Percentiles rank a stretch among this genome's conserved stretches.
Evolutionary conservation across 116 monocot species (phyloP).

Genomic region (Zostera marina): DNA sequence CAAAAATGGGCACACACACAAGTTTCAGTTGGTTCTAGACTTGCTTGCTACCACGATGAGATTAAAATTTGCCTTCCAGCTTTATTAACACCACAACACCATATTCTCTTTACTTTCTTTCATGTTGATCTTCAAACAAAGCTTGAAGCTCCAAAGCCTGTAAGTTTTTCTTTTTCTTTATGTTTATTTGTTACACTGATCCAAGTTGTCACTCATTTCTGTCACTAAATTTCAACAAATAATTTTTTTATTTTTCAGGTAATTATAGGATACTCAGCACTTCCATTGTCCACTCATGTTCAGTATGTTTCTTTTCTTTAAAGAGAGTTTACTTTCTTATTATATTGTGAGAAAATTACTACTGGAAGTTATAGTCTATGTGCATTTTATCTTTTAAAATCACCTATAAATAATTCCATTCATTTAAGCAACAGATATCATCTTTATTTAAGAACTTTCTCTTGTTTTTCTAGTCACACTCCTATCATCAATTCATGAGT

Average conservation of each 20-base stretch:
- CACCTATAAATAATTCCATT: neutral
- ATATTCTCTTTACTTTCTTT: conserved; percentile 87
- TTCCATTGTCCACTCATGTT: conserved; percentile 68
- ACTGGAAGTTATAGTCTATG: neutral
- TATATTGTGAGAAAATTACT: neutral
- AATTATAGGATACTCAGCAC: conserved; percentile 80
- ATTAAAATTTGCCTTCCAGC: conserved; percentile 82
- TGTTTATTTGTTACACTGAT: neutral
- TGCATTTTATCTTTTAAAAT: neutral
- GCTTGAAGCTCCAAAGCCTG: conserved; percentile 97
- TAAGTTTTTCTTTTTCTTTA: conserved; percentile 9
- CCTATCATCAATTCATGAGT: too few relatives aligned
- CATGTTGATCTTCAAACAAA: conserved; percentile 95
- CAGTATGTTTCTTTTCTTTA: conserved; percentile 42
- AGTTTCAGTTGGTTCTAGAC: conserved; percentile 73
- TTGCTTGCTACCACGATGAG: conserved; percentile 90
- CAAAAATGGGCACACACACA: conserved; percentile 90
- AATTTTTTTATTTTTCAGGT: conserved; percentile 42
- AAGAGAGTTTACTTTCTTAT: neutral
- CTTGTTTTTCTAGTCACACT: too few relatives aligned
- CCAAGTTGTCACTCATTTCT: neutral
- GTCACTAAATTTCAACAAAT: neutral
- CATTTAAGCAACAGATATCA: too few relatives aligned
- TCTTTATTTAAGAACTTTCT: too few relatives aligned
- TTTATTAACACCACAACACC: conserved; percentile 82